A percentile compares a stretch with the other conserved stretches of the same genome.
These are phyloP conservation scores for Microbotryomycetes sp. DNA, from an alignment of 1,284 basidiomycete genomes.

Conservation along the genomic window DNA sequence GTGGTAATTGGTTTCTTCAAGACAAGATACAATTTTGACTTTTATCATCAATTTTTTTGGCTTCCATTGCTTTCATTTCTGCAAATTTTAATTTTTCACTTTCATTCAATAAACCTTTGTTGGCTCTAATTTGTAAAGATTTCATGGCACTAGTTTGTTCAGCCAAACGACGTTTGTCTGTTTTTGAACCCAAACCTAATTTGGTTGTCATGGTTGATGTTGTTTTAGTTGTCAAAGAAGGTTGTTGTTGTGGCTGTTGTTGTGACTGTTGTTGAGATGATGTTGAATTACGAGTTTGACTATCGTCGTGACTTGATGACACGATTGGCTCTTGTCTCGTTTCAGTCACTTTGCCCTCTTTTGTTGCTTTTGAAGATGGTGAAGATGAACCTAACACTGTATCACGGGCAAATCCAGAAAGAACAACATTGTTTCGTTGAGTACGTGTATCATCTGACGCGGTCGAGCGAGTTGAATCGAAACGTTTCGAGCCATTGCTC, in stretches of 20 bases:
- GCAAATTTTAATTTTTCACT: conserved; percentile 32
- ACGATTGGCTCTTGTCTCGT: background rate
- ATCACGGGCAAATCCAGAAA: background rate
- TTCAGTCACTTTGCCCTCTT: background rate
- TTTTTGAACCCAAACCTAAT: conserved; percentile 3
- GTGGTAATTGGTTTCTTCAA: too few relatives aligned
- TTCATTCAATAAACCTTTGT: conserved; percentile 34
- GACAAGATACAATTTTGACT: background rate
- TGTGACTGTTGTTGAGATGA: background rate
- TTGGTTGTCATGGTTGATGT: background rate
- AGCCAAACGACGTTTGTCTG: conserved; percentile 19
- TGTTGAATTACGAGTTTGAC: too few relatives aligned
- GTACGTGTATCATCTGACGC: background rate
- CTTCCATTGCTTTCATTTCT: conserved; percentile 29
- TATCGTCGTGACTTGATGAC: too few relatives aligned
- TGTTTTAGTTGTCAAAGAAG: background rate
- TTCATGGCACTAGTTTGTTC: conserved; percentile 25
- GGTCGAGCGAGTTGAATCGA: background rate
- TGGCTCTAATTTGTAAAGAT: conserved; percentile 31
- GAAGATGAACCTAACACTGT: background rate
- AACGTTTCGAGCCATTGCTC: background rate
- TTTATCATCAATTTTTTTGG: background rate
- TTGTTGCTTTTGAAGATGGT: too few relatives aligned
- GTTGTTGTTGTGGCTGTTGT: background rate
- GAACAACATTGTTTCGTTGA: background rate